Evolutionary conservation across 257 asterid species (phyloP), one percentile per base, ranked within the genome.

Genomic region (Fraxinus excelsior): DNA sequence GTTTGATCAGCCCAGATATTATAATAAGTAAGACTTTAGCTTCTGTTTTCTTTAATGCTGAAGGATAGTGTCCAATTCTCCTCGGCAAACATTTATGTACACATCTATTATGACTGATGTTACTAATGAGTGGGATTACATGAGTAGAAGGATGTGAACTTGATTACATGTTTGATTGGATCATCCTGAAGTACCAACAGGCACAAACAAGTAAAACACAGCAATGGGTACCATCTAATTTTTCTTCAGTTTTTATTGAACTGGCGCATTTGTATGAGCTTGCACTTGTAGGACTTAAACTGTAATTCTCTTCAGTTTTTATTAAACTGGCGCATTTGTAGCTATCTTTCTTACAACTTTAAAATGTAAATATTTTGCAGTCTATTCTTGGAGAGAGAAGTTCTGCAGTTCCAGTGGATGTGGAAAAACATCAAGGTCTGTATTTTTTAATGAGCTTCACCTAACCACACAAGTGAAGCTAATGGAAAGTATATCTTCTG

Each of bases 151-250:
- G 97, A 64, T 91, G 56, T 84, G 97, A 93, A 83, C 89, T 90
- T 79, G 98, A 96, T 84, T 93, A 93, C 88, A 66, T 93, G 72
- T 96, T 96, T 81, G 99, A 95, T 84, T 95, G 98, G 99, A 95
- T 98, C 40, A 93, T 95, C 87, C 87, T 93, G 76, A 96, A 96
- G 86, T 93, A 96, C 80, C 98, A 93, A 86, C 99, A 96, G 86
- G 91, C 97, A 71, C 98, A 91, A 85, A 79, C 83, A 73, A 93
- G 81, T 82, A 93, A 87, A 88, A 79, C 89, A 58, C 99, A 87
- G 66, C 91, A 88, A 80, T 91, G 90, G 96, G 98, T 96, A 90
- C 72, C 73, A 18, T 26, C 74, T 34, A 56, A 69, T 77, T 79
- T 49, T 65, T 70, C 76, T 70, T 38, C 67, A 34, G n/a, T n/a